Conservation (phyloP, 2,329 filamentous ascomycete genomes). For the Zasmidium citrigriseum region DNA sequence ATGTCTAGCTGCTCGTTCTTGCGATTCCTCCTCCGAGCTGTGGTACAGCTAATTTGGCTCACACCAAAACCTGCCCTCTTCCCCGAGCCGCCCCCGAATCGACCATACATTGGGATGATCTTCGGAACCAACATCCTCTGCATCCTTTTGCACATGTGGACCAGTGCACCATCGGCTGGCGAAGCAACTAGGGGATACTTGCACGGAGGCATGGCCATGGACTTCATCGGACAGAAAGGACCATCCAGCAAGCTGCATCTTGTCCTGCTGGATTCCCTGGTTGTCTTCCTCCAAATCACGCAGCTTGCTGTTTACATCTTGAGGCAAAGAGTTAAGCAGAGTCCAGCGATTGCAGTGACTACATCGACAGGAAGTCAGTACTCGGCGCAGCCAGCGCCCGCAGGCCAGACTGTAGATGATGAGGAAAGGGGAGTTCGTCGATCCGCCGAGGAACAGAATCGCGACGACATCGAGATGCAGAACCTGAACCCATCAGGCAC, state of each 20-base stretch:
- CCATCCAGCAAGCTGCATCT: conserved; percentile 57
- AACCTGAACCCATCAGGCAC: conserved; percentile 31
- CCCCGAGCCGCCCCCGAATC: conserved; percentile 48
- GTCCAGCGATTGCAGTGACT: conserved; percentile 19
- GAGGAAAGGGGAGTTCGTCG: conserved; percentile 60
- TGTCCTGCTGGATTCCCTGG: conserved; percentile 54
- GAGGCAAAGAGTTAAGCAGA: conserved; percentile 50
- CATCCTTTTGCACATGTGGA: conserved; percentile 54
- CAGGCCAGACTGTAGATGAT: conserved; percentile 56
- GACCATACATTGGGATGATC: conserved; percentile 57
- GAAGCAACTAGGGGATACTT: conserved; percentile 56
- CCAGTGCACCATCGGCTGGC: conserved; percentile 43
- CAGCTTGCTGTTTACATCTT: conserved; percentile 58
- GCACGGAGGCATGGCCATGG: conserved; percentile 64
- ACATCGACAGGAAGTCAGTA: conserved; percentile 8
- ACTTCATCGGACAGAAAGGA: conserved; percentile 64
- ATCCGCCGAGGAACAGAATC: conserved; percentile 35
- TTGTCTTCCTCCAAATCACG: conserved; percentile 57
- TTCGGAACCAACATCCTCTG: conserved; percentile 57
- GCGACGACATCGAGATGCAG: conserved; percentile 44
- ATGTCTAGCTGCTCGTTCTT: conserved; percentile 53
- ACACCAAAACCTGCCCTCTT: conserved; percentile 59
- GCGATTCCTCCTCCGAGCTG: conserved; percentile 56
- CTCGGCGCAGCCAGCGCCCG: conserved; percentile 9
- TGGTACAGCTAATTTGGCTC: conserved; percentile 60